A percentile compares a stretch with the other conserved stretches of the same genome.
phyloP scores from a whole-genome alignment of 371 early-diverging fungal species.

The Coemansia sp. region DNA sequence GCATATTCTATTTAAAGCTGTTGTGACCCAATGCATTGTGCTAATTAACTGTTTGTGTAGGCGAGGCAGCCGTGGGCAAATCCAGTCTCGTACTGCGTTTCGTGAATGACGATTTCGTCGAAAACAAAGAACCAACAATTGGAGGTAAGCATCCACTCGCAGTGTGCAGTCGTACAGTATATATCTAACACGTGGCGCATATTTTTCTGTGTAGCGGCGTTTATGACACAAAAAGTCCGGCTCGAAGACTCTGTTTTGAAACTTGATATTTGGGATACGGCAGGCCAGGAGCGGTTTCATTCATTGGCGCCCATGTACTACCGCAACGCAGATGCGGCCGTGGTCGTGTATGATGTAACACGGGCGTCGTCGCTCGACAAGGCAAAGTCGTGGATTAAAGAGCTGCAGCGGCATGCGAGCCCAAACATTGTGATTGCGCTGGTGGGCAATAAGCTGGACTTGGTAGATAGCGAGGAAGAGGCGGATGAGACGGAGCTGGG shows the following conservation, averaged over 20 bases:
- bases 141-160: constrained; percentile 63
- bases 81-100: constrained; percentile 92
- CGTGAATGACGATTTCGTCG: constrained; percentile 95
- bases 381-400: constrained; percentile 99
- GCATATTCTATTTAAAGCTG: not conserved
- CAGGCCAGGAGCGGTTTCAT: constrained; percentile 92
- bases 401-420: constrained; percentile 95
- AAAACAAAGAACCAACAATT: constrained; percentile 97
- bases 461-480: constrained; percentile 53
- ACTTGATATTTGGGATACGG: constrained; percentile 95
- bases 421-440: constrained; percentile 97
- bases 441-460: constrained; percentile 94
- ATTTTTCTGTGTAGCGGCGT: constrained; percentile 64
- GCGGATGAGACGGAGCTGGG: constrained; percentile 8
- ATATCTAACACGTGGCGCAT: not conserved
- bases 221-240: constrained; percentile 74
- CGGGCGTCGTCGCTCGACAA: constrained; percentile 89
- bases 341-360: constrained; percentile 97
- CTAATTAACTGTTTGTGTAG: constrained; percentile 41
- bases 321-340: constrained; percentile 94
- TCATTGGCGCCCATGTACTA: constrained; percentile 99
- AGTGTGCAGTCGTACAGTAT: not conserved
- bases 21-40: not conserved
- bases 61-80: constrained; percentile 87
- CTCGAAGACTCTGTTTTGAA: constrained; percentile 77